Conservation (phyloP, 306 rosid species). For the Fragaria iinumae region DNA sequence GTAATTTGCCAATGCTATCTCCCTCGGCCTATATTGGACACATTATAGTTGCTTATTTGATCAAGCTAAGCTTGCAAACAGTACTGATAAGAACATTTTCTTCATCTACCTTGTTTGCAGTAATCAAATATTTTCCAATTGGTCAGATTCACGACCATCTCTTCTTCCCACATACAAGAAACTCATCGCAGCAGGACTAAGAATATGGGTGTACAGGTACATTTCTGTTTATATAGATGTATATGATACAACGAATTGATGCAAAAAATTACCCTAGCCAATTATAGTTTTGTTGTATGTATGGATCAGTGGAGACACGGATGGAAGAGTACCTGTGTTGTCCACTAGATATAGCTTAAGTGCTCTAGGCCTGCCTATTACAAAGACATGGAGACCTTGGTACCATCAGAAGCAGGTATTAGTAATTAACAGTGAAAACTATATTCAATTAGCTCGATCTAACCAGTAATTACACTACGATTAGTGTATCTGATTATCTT, state of each 20-base stretch:
- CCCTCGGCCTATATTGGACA: background rate
- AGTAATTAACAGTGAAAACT: background rate
- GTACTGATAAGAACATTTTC: background rate
- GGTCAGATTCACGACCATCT: slow-evolving; percentile 62
- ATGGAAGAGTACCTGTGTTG: slow-evolving; percentile 90
- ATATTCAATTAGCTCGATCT: background rate
- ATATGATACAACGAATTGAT: background rate
- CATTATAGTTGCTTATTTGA: background rate
- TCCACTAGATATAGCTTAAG: slow-evolving; percentile 80
- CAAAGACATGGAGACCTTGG: slow-evolving; percentile 84
- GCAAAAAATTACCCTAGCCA: background rate
- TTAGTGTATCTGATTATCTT: too few species aligned
- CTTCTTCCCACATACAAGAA: slow-evolving; percentile 79
- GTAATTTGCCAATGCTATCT: slow-evolving; percentile 34
- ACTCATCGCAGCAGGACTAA: slow-evolving; percentile 71
- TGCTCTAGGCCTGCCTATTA: slow-evolving; percentile 54
- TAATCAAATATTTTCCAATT: slow-evolving; percentile 33
- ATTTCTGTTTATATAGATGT: background rate
- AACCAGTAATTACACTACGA: background rate
- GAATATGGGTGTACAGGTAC: slow-evolving; percentile 91
- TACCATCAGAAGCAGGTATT: slow-evolving; percentile 72
- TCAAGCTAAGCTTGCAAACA: background rate
- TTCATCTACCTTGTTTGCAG: slow-evolving; percentile 37
- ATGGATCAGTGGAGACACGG: slow-evolving; percentile 77
- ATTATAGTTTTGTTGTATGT: background rate